Percentiles rank a stretch among this genome's conserved stretches.
Evolutionary conservation across 2,329 filamentous ascomycete genomes (phyloP).

Genomic region (Talaromyces amestolkiae): DNA sequence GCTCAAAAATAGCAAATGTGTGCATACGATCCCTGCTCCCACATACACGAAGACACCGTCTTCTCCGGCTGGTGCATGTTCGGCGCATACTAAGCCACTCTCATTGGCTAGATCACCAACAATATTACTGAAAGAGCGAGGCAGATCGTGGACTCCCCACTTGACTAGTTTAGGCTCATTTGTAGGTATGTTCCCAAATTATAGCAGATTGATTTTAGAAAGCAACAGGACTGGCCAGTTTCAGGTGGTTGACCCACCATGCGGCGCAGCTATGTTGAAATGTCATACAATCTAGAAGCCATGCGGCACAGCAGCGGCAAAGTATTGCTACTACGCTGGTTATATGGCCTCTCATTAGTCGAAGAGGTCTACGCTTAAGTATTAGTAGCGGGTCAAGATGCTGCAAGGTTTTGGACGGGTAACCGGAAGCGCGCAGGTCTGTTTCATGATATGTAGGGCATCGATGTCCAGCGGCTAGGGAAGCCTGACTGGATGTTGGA

Average conservation of each 20-base stretch:
- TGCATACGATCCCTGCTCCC: constrained; percentile 3
- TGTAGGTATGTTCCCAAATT: not conserved
- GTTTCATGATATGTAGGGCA: constrained; percentile 4
- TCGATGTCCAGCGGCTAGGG: not conserved
- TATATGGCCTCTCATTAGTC: not conserved
- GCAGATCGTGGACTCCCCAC: not conserved
- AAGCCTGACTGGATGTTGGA: not conserved
- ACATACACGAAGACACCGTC: not conserved
- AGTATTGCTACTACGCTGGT: not conserved
- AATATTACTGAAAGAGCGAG: not conserved
- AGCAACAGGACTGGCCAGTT: not conserved
- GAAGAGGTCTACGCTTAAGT: not conserved
- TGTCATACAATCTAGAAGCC: not conserved
- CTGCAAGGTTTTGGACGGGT: not conserved
- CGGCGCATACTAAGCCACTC: not conserved
- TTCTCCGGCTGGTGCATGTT: not conserved
- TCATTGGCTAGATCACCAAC: not conserved
- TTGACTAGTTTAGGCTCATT: not conserved
- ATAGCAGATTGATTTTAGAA: not conserved
- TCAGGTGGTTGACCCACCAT: not conserved
- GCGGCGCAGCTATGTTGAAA: not conserved
- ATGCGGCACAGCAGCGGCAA: constrained; percentile 5
- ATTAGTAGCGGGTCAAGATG: not conserved
- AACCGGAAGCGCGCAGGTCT: constrained; percentile 4
- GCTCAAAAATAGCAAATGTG: constrained; percentile 4